Evolutionary conservation across 176 grass and related monocot species (phyloP).

Genomic region (Ensete glaucum): DNA sequence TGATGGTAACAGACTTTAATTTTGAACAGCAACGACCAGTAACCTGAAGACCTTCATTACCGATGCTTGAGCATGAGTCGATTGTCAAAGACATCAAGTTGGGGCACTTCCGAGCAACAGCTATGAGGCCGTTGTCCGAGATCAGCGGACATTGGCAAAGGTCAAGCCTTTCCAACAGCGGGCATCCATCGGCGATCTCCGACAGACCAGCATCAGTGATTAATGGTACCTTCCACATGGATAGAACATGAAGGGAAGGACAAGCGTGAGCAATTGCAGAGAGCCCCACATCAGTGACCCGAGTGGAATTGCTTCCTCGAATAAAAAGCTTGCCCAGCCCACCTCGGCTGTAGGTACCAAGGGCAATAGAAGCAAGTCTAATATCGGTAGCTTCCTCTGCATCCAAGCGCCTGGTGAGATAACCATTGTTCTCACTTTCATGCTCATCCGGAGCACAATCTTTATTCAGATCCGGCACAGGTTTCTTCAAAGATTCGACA

Average conservation of each 20-base stretch:
- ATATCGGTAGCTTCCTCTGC: slow-evolving; percentile 57
- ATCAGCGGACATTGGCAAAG: slow-evolving; percentile 58
- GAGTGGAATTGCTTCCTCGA: slow-evolving; percentile 53
- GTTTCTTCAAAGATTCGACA: background rate
- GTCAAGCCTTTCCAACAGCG: slow-evolving; percentile 53
- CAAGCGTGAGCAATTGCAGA: slow-evolving; percentile 51
- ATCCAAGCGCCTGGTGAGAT: slow-evolving; percentile 36
- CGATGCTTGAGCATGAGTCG: slow-evolving; percentile 47
- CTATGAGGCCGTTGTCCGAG: slow-evolving; percentile 62
- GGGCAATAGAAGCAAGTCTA: slow-evolving; percentile 43
- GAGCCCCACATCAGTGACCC: slow-evolving; percentile 62
- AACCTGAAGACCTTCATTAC: slow-evolving; percentile 49
- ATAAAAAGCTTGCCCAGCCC: slow-evolving; percentile 39
- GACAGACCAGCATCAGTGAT: slow-evolving; percentile 59
- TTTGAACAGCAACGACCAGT: slow-evolving; percentile 49
- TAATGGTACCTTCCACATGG: slow-evolving; percentile 52
- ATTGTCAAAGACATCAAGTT: slow-evolving; percentile 40
- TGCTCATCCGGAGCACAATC: slow-evolving; percentile 24
- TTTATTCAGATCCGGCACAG: slow-evolving; percentile 60
- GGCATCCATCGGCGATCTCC: slow-evolving; percentile 63
- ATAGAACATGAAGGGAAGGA: slow-evolving; percentile 41
- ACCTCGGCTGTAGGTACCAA: slow-evolving; percentile 36
- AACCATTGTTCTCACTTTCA: slow-evolving; percentile 23
- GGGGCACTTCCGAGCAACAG: slow-evolving; percentile 42
- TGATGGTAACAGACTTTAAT: slow-evolving; percentile 55